Evolutionary conservation across 345 rosid genomes (phyloP).

Genomic region (Microcos paniculata): DNA sequence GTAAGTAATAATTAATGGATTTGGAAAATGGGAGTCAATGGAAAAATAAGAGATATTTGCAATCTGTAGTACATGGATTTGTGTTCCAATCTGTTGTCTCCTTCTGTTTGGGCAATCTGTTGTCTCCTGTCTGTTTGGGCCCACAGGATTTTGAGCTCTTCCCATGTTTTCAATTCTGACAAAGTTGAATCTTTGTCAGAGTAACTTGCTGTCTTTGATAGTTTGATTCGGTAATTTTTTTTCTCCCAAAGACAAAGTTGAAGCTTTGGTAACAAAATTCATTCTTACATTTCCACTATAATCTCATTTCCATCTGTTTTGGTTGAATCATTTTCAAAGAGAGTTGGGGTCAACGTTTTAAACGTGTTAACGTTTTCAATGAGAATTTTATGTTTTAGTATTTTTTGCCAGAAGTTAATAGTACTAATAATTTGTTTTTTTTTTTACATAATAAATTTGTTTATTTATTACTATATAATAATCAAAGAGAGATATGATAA

Average conservation of each 20-base stretch:
- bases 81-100: neutral
- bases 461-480: too few species aligned
- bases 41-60: neutral
- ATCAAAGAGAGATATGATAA: too few species aligned
- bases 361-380: too few species aligned
- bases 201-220: neutral
- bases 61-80: neutral
- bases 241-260: too few species aligned
- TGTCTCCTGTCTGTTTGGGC: slow-evolving; percentile 1
- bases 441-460: too few species aligned
- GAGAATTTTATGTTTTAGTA: too few species aligned
- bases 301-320: neutral
- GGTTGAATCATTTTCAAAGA: neutral
- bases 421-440: too few species aligned
- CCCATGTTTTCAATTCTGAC: neutral
- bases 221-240: too few species aligned
- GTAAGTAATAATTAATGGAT: neutral
- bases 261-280: too few species aligned
- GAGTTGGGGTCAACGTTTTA: neutral
- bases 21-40: neutral
- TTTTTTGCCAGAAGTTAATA: too few species aligned
- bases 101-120: neutral
- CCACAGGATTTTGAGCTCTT: neutral
- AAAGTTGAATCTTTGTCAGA: neutral
- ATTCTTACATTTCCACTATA: neutral